Percentiles rank a stretch among this genome's conserved stretches.
These are phyloP conservation scores for Melanomma pulvis-pyrius DNA, from an alignment of 495 filamentous ascomycete genomes.

Conservation along the genomic window DNA sequence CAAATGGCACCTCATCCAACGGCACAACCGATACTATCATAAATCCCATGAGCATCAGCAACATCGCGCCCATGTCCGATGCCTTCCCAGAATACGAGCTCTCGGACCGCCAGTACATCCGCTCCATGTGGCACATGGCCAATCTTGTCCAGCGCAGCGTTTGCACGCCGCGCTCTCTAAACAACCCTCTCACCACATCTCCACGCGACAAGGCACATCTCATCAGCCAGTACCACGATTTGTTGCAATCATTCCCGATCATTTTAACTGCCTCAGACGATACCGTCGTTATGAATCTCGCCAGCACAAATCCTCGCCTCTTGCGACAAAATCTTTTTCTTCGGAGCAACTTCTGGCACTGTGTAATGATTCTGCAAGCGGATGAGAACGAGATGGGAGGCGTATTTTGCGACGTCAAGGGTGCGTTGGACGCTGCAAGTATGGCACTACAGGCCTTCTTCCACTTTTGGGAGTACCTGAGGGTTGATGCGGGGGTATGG, in stretches of 20 bases:
- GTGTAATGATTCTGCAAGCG: slow-evolving; percentile 69
- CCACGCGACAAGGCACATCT: slow-evolving; percentile 62
- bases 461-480: slow-evolving; percentile 63
- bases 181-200: slow-evolving; percentile 63
- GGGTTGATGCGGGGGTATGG: slow-evolving; percentile 69
- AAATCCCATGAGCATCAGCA: slow-evolving; percentile 49
- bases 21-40: slow-evolving; percentile 25
- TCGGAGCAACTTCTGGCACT: slow-evolving; percentile 72
- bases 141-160: slow-evolving; percentile 71
- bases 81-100: slow-evolving; percentile 38
- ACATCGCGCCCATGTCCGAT: slow-evolving; percentile 41
- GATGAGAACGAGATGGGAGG: slow-evolving; percentile 62
- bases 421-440: slow-evolving; percentile 69
- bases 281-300: slow-evolving; percentile 53
- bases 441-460: slow-evolving; percentile 67
- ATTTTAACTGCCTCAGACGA: slow-evolving; percentile 64
- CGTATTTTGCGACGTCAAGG: slow-evolving; percentile 57
- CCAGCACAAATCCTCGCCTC: slow-evolving; percentile 57
- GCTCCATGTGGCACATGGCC: slow-evolving; percentile 71
- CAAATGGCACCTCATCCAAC: slow-evolving; percentile 24
- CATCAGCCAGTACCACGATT: slow-evolving; percentile 60
- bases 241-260: slow-evolving; percentile 65
- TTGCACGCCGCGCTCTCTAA: slow-evolving; percentile 66
- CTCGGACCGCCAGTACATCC: slow-evolving; percentile 65
- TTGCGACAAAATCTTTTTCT: slow-evolving; percentile 71